Evolutionary conservation across 805 yeast genomes (phyloP).

Genomic region (Candida railenensis): DNA sequence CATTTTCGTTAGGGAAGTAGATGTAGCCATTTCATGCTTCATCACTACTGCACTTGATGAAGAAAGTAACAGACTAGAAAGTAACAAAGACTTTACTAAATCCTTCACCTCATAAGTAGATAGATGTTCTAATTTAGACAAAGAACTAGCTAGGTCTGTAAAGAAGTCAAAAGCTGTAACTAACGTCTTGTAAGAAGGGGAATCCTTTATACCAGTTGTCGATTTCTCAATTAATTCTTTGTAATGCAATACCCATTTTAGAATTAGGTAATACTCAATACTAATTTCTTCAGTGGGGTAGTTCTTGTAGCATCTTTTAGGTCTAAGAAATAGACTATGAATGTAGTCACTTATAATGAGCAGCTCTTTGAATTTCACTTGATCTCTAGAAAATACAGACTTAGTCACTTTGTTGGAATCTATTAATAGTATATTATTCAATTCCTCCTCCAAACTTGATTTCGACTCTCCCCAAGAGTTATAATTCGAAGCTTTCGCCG

Average conservation of each 20-base stretch:
- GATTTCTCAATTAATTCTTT: constrained; percentile 11
- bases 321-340: not conserved
- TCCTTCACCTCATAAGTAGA: constrained; percentile 16
- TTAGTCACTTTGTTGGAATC: not conserved
- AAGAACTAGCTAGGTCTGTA: constrained; percentile 6
- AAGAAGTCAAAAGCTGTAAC: not conserved
- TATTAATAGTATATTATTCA: too few relatives aligned
- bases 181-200: not conserved
- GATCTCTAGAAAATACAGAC: not conserved
- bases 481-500: not conserved
- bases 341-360: not conserved
- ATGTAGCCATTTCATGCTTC: not conserved
- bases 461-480: not conserved
- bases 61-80: constrained; percentile 19
- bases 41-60: constrained; percentile 4
- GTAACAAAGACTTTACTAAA: constrained; percentile 12
- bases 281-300: not conserved
- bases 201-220: not conserved
- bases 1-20: not conserved
- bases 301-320: not conserved
- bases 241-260: constrained; percentile 15
- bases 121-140: constrained; percentile 6
- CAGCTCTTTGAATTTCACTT: not conserved
- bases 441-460: not conserved
- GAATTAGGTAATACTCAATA: constrained; percentile 6